Percentiles rank a stretch among this genome's conserved stretches.
phyloP scores from a whole-genome alignment of 2,329 filamentous ascomycete genomes.

The Penicillium sp. region DNA sequence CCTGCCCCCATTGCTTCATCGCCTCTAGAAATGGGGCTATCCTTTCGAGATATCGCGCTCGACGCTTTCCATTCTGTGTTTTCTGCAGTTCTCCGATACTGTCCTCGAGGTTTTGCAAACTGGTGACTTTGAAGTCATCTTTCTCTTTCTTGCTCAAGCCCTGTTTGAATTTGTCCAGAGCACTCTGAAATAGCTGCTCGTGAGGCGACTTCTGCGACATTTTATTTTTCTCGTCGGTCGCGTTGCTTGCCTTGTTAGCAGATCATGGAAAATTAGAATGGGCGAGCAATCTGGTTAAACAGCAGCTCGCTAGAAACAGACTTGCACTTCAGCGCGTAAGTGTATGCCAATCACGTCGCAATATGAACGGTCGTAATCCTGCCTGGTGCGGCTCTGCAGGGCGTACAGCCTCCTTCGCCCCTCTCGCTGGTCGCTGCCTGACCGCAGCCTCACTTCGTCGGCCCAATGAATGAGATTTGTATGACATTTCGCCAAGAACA shows the following conservation, averaged over 20 bases:
- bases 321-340: neutral
- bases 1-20: slow-evolving; percentile 4
- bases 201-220: neutral
- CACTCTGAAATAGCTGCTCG: neutral
- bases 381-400: neutral
- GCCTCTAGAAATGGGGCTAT: slow-evolving; percentile 1
- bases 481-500: neutral
- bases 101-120: neutral
- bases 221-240: neutral
- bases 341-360: neutral
- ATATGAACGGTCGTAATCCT: neutral
- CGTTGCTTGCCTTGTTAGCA: neutral
- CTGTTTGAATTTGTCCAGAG: neutral
- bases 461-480: neutral
- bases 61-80: neutral
- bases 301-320: neutral
- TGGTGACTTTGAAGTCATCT: neutral
- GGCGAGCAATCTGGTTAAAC: neutral
- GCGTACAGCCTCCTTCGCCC: neutral
- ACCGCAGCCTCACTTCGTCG: neutral
- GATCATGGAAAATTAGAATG: neutral
- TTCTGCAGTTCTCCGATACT: slow-evolving; percentile 1
- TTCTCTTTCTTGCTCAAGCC: neutral
- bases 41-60: neutral
- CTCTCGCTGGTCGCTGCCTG: slow-evolving; percentile 2